phyloP scores from a whole-genome alignment of 257 asterid species.

The Fraxinus excelsior region DNA sequence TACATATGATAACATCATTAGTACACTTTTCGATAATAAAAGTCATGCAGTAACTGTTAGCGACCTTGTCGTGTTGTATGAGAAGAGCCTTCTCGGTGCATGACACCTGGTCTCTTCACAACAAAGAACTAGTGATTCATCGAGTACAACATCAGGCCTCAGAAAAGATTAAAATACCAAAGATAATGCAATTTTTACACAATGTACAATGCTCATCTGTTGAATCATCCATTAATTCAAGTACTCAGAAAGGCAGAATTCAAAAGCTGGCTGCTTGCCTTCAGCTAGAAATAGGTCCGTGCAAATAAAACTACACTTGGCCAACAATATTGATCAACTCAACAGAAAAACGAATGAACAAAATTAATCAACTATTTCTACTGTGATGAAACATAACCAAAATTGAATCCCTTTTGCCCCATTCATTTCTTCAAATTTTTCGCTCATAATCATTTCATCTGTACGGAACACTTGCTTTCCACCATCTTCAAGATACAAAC shows the following conservation, averaged over 20 bases:
- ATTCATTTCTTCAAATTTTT: background rate
- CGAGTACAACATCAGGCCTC: background rate
- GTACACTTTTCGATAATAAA: too few relatives aligned
- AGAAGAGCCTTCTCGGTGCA: too few relatives aligned
- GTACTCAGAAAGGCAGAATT: background rate
- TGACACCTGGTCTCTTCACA: background rate
- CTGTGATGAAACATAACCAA: background rate
- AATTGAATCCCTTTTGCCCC: background rate
- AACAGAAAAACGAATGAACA: background rate
- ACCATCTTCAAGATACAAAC: background rate
- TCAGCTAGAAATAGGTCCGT: background rate
- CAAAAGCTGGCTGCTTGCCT: background rate
- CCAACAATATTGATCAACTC: background rate
- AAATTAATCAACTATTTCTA: conserved; percentile 2
- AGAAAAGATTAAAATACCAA: background rate
- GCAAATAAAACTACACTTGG: background rate
- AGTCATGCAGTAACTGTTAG: too few relatives aligned
- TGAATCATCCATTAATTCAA: background rate
- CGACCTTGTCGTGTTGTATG: too few relatives aligned
- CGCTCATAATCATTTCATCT: background rate
- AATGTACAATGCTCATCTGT: background rate
- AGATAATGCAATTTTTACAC: background rate
- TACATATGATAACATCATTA: too few relatives aligned
- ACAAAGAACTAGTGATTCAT: background rate
- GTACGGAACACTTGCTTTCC: background rate